Evolutionary conservation across 306 rosid genomes (phyloP).

Genomic region (Hippophae tibetana): DNA sequence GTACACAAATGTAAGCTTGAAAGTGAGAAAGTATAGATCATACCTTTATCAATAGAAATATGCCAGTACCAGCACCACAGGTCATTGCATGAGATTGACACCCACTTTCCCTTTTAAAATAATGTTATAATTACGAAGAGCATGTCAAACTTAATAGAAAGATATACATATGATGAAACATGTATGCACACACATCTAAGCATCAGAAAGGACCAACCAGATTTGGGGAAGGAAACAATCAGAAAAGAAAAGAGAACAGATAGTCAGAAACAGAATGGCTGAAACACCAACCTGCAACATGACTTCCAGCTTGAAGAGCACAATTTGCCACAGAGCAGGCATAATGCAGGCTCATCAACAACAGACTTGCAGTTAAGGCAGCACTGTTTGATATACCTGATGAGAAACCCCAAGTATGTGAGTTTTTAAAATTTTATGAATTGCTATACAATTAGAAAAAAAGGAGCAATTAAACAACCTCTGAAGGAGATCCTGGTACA

Average conservation of each 20-base stretch:
- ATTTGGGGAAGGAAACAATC: not conserved
- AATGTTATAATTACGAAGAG: not conserved
- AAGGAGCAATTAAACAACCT: slow-evolving; percentile 36
- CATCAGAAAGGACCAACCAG: not conserved
- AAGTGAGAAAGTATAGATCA: slow-evolving; percentile 6
- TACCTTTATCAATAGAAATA: slow-evolving; percentile 81
- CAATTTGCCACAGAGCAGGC: slow-evolving; percentile 86
- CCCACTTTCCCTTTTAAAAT: slow-evolving; percentile 55
- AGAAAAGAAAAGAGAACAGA: not conserved
- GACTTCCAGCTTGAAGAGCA: slow-evolving; percentile 87
- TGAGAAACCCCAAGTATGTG: slow-evolving; percentile 6
- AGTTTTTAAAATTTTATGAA: not conserved
- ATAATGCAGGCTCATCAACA: slow-evolving; percentile 77
- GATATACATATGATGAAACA: not conserved
- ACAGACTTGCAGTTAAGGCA: slow-evolving; percentile 58
- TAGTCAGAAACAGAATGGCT: slow-evolving; percentile 3
- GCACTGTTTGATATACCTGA: slow-evolving; percentile 77
- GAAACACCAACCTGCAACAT: slow-evolving; percentile 79
- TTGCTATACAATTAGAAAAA: not conserved
- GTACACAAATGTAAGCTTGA: not conserved
- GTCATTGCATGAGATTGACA: slow-evolving; percentile 78
- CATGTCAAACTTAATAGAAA: slow-evolving; percentile 20
- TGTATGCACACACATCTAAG: not conserved
- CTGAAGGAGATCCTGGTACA: slow-evolving; percentile 88
- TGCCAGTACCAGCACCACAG: slow-evolving; percentile 94